These are phyloP conservation scores for Metschnikowia orientalis DNA, from an alignment of 805 yeast genomes.

Conservation along the genomic window DNA sequence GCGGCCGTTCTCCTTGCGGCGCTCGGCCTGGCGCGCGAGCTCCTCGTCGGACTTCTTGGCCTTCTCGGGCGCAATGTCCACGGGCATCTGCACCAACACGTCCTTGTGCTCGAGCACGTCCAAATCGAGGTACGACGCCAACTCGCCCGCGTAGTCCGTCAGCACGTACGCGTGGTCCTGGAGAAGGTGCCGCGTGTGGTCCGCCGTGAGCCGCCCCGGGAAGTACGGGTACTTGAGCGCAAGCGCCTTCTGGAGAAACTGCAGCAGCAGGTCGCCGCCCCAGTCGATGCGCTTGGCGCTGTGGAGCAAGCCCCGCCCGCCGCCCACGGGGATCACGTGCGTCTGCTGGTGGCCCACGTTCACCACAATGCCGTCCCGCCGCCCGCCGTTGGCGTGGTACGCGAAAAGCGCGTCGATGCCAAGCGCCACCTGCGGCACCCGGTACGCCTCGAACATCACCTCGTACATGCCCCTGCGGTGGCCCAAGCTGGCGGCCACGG, in stretches of 20 bases:
- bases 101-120: slow-evolving; percentile 66
- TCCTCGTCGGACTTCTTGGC: slow-evolving; percentile 69
- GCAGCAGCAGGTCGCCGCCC: slow-evolving; percentile 79
- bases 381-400: slow-evolving; percentile 56
- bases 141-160: slow-evolving; percentile 59
- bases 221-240: slow-evolving; percentile 87
- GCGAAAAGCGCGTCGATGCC: slow-evolving; percentile 85
- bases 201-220: slow-evolving; percentile 63
- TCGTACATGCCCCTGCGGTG: slow-evolving; percentile 79
- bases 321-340: slow-evolving; percentile 72
- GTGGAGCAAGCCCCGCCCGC: slow-evolving; percentile 60
- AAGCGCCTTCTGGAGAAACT: slow-evolving; percentile 58
- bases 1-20: slow-evolving; percentile 79
- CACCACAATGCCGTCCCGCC: slow-evolving; percentile 63
- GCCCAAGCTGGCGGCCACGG: slow-evolving; percentile 61
- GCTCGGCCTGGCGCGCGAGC: slow-evolving; percentile 66
- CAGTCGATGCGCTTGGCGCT: slow-evolving; percentile 81
- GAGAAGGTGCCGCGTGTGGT: slow-evolving; percentile 64
- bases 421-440: slow-evolving; percentile 65
- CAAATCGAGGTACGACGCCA: slow-evolving; percentile 52
- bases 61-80: slow-evolving; percentile 53
- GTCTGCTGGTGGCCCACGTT: slow-evolving; percentile 82
- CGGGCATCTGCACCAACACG: slow-evolving; percentile 76
- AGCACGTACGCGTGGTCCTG: slow-evolving; percentile 79
- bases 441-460: slow-evolving; percentile 77